These are phyloP conservation scores for Myxozyma monticola DNA, from an alignment of 805 yeast genomes.

Conservation along the genomic window DNA sequence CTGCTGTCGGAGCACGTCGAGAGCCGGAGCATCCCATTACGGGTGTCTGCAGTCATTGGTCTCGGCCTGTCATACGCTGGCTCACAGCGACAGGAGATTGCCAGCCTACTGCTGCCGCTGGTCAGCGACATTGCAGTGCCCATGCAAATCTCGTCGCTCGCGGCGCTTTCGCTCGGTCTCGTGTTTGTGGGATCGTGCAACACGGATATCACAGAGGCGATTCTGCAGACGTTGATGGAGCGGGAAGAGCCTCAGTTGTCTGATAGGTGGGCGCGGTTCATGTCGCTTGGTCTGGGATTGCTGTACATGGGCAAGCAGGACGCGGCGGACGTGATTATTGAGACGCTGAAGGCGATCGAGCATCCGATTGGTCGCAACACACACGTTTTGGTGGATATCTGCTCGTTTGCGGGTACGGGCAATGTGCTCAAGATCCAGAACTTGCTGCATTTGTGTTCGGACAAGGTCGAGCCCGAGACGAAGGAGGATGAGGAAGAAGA, in stretches of 20 bases:
- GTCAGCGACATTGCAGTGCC: constrained; percentile 74
- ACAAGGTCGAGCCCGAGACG: constrained; percentile 35
- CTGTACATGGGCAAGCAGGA: constrained; percentile 91
- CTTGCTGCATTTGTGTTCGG: constrained; percentile 73
- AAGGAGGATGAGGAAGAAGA: constrained; percentile 41
- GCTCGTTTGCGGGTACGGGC: constrained; percentile 98
- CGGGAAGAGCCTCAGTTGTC: constrained; percentile 74
- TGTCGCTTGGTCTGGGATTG: constrained; percentile 89
- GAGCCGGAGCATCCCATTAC: constrained; percentile 60
- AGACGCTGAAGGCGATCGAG: constrained; percentile 90
- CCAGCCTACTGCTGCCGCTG: constrained; percentile 74
- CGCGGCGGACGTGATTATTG: constrained; percentile 84
- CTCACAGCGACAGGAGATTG: constrained; percentile 79
- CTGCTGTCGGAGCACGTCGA: constrained; percentile 76
- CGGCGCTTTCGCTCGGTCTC: constrained; percentile 91
- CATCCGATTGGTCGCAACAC: constrained; percentile 89
- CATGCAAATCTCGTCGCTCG: constrained; percentile 77
- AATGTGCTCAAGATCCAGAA: constrained; percentile 93
- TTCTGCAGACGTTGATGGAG: constrained; percentile 85
- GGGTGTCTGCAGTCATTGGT: constrained; percentile 84
- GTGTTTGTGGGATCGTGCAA: constrained; percentile 94
- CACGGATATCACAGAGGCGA: constrained; percentile 91
- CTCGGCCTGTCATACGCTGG: constrained; percentile 95
- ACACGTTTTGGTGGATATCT: constrained; percentile 83
- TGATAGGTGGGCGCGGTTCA: constrained; percentile 83